Conservation (phyloP, 1,284 basidiomycete genomes). For the Cutaneotrichosporon dermatis region DNA sequence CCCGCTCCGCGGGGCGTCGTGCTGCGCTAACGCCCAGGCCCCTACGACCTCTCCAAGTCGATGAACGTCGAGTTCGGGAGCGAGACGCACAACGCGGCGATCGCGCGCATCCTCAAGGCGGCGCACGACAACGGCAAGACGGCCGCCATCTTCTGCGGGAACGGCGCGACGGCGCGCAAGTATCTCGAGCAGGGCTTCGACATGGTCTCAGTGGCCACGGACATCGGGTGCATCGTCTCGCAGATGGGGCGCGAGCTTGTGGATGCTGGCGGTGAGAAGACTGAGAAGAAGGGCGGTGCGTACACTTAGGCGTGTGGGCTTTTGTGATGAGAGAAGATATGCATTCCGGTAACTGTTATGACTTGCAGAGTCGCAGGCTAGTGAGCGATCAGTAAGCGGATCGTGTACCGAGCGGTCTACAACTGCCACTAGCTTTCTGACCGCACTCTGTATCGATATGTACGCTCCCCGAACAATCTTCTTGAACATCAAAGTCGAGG, state of each 20-base stretch:
- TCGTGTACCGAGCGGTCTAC: no score
- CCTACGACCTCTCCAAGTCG: slow-evolving; percentile 59
- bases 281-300: slow-evolving; percentile 9
- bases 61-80: slow-evolving; percentile 28
- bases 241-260: slow-evolving; percentile 29
- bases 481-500: no score
- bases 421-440: no score
- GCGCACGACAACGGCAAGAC: slow-evolving; percentile 62
- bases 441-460: no score
- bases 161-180: slow-evolving; percentile 54
- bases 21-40: slow-evolving; percentile 31
- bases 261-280: slow-evolving; percentile 7
- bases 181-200: slow-evolving; percentile 57
- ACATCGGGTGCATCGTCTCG: slow-evolving; percentile 25
- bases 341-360: no score
- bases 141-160: slow-evolving; percentile 50
- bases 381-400: no score
- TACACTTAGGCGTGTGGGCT: slow-evolving; percentile 7
- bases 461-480: no score
- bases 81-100: slow-evolving; percentile 53
- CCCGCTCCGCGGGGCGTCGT: background rate
- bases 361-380: no score
- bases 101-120: slow-evolving; percentile 57
- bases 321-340: no score
- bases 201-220: slow-evolving; percentile 42